Evolutionary conservation across 1,284 basidiomycete species (phyloP).

Genomic region (Cryptococcus wingfieldii): DNA sequence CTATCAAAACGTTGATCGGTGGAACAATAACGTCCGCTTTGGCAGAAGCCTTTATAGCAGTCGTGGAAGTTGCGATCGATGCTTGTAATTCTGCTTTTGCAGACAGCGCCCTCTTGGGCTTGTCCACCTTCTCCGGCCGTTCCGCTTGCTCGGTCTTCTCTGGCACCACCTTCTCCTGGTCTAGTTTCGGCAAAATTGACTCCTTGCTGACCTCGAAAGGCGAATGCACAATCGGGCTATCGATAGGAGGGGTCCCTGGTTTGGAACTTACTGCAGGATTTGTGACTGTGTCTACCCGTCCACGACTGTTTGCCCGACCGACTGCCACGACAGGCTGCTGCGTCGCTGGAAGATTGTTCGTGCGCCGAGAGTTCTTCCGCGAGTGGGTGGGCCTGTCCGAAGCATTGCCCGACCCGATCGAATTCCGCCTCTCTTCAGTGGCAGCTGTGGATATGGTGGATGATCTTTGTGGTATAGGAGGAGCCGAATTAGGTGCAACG

Average conservation of each 20-base stretch:
- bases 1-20: constrained; percentile 91
- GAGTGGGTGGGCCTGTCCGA: constrained; percentile 1
- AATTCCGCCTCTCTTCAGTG: constrained; percentile 10
- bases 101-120: too few species aligned
- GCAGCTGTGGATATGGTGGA: constrained; percentile 21
- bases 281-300: constrained; percentile 29
- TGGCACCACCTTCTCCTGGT: constrained; percentile 2
- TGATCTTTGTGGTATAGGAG: constrained; percentile 19
- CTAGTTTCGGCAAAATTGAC: not conserved
- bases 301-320: constrained; percentile 36
- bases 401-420: not conserved
- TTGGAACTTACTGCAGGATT: constrained; percentile 1
- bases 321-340: constrained; percentile 32
- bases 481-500: constrained; percentile 4
- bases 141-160: not conserved
- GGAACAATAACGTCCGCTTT: constrained; percentile 65
- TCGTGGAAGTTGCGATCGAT: not conserved
- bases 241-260: constrained; percentile 3
- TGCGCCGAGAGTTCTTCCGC: constrained; percentile 15
- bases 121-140: too few species aligned
- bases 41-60: constrained; percentile 26
- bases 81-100: not conserved
- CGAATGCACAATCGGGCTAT: constrained; percentile 10
- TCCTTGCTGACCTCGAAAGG: constrained; percentile 4
- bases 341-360: constrained; percentile 25